These are phyloP conservation scores for Alternaria sp. DNA, from an alignment of 2,329 filamentous ascomycete species.

Conservation along the genomic window DNA sequence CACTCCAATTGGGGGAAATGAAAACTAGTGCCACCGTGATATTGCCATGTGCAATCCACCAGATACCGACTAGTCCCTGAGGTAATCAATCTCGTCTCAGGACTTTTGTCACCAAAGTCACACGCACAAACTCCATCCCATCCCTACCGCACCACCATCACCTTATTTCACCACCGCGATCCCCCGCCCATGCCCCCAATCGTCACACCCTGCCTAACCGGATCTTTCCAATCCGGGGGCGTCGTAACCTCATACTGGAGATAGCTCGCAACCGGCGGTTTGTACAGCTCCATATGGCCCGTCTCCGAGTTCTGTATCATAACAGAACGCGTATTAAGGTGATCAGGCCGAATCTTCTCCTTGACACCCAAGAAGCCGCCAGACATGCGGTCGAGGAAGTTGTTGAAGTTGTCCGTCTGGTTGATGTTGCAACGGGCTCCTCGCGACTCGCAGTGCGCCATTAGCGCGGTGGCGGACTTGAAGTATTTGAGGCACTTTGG, in stretches of 20 bases:
- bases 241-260: conserved; percentile 40
- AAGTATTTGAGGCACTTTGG: conserved; percentile 52
- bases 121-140: background rate
- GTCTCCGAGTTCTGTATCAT: conserved; percentile 29
- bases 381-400: conserved; percentile 49
- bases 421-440: conserved; percentile 43
- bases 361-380: conserved; percentile 51
- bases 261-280: conserved; percentile 34
- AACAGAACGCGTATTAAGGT: conserved; percentile 30
- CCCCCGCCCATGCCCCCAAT: conserved; percentile 18
- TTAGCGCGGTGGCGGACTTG: conserved; percentile 45
- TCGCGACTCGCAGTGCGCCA: conserved; percentile 50
- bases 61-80: background rate
- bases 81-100: background rate
- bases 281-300: conserved; percentile 30
- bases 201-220: conserved; percentile 14
- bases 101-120: background rate
- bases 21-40: background rate
- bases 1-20: background rate
- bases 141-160: background rate
- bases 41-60: background rate
- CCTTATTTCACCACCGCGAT: conserved; percentile 2
- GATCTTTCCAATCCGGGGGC: conserved; percentile 42
- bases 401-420: conserved; percentile 42
- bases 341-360: conserved; percentile 41